A percentile compares a stretch with the other conserved stretches of the same genome.
phyloP scores from a whole-genome alignment of 768 basidiomycete species.

The Clathrus columnatus region DNA sequence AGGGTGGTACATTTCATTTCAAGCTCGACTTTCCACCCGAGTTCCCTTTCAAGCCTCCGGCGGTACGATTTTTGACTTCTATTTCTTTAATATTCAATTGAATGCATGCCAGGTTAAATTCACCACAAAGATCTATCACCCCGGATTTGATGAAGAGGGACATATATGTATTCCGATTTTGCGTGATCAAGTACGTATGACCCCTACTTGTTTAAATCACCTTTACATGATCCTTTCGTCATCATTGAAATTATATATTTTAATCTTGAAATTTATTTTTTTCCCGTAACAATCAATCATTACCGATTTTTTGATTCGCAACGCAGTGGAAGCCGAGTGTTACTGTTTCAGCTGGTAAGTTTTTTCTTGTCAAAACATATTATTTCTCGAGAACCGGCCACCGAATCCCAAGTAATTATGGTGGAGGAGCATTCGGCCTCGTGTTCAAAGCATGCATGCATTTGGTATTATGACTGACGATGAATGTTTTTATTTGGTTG shows the following conservation, averaged over 20 bases:
- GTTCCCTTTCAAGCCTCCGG: constrained; percentile 84
- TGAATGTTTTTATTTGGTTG: neutral
- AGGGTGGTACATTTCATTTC: constrained; percentile 72
- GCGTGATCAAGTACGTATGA: constrained; percentile 61
- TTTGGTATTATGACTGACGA: constrained; percentile 12
- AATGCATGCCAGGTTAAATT: constrained; percentile 55
- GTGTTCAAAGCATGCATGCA: constrained; percentile 4
- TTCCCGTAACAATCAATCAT: neutral
- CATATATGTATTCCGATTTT: constrained; percentile 77
- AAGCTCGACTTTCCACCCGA: constrained; percentile 62
- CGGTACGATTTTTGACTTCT: constrained; percentile 33
- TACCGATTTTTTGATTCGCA: constrained; percentile 5
- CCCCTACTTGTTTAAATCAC: neutral
- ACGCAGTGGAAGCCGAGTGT: constrained; percentile 80
- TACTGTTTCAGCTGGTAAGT: constrained; percentile 57
- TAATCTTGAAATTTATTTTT: neutral
- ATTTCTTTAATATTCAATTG: neutral
- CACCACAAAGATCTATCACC: constrained; percentile 82
- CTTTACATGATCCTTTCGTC: neutral
- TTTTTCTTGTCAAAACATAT: neutral
- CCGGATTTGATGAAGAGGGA: constrained; percentile 85
- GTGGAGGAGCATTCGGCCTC: constrained; percentile 2
- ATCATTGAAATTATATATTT: neutral
- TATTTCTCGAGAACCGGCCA: neutral
- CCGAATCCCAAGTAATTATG: neutral